These are phyloP conservation scores for Dactylis glomerata DNA, from an alignment of 176 grass and related monocot species.

Conservation along the genomic window DNA sequence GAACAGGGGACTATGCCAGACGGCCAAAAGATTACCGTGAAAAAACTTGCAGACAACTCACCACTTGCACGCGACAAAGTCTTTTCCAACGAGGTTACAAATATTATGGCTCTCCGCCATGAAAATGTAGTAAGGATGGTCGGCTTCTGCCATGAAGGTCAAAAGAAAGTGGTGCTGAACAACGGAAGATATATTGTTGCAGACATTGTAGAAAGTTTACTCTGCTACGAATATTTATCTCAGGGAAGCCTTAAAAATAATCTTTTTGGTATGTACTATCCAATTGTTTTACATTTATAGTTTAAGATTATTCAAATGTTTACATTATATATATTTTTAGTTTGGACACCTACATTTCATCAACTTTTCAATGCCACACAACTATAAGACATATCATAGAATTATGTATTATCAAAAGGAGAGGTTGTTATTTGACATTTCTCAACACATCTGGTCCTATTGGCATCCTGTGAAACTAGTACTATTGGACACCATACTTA, in stretches of 20 bases:
- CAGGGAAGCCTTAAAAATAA: slow-evolving; percentile 23
- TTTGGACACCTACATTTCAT: background rate
- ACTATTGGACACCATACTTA: background rate
- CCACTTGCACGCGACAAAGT: background rate
- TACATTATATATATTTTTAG: background rate
- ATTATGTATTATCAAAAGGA: background rate
- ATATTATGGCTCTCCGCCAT: slow-evolving; percentile 20
- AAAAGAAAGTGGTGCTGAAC: slow-evolving; percentile 34
- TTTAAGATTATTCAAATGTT: background rate
- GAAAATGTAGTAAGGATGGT: slow-evolving; percentile 26
- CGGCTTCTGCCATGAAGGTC: slow-evolving; percentile 21
- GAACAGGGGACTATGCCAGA: slow-evolving; percentile 11
- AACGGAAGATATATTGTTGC: slow-evolving; percentile 34
- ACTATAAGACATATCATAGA: background rate
- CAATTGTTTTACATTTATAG: background rate
- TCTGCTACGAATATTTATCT: slow-evolving; percentile 33
- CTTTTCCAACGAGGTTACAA: slow-evolving; percentile 25
- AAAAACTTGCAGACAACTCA: slow-evolving; percentile 2
- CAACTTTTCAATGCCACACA: background rate
- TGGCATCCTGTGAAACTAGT: background rate
- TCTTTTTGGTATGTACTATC: slow-evolving; percentile 25
- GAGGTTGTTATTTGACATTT: background rate
- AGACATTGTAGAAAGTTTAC: slow-evolving; percentile 9
- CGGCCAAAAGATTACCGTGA: slow-evolving; percentile 14
- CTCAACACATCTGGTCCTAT: background rate